These are phyloP conservation scores for Botrytis hyacinthi DNA, from an alignment of 2,329 filamentous ascomycete species.

Conservation along the genomic window DNA sequence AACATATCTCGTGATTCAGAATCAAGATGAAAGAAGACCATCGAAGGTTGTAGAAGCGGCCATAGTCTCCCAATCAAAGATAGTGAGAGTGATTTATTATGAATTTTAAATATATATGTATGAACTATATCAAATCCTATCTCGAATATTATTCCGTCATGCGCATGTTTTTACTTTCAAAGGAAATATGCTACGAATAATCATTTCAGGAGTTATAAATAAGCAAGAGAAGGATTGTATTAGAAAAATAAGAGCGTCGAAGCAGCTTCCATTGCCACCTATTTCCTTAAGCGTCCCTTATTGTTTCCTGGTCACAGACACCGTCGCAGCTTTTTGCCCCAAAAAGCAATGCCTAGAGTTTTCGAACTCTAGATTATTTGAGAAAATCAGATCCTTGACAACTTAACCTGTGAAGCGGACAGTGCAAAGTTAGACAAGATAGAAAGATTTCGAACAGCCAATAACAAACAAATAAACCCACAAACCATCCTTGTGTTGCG, in stretches of 20 bases:
- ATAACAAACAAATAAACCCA: background rate
- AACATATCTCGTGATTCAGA: background rate
- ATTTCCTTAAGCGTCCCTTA: background rate
- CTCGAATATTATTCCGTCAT: rapidly evolving
- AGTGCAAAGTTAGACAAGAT: background rate
- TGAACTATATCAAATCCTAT: rapidly evolving
- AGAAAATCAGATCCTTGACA: rapidly evolving
- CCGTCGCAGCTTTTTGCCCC: rapidly evolving
- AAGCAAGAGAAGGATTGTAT: background rate
- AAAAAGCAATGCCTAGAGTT: background rate
- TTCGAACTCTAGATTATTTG: background rate
- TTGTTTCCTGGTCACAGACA: rapidly evolving
- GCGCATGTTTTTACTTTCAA: background rate
- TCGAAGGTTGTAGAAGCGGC: background rate
- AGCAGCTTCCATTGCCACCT: rapidly evolving
- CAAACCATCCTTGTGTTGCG: background rate
- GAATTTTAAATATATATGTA: rapidly evolving
- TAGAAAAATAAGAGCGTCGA: background rate
- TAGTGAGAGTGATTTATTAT: background rate
- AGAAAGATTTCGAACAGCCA: background rate
- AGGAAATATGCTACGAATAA: too few relatives aligned
- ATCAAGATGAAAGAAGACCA: background rate
- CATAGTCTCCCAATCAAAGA: background rate
- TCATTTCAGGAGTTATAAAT: rapidly evolving
- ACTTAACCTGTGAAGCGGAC: background rate